Evolutionary conservation across 345 rosid genomes (phyloP), one percentile per base, ranked within the genome.

Genomic region (Rubroshorea leprosula): DNA sequence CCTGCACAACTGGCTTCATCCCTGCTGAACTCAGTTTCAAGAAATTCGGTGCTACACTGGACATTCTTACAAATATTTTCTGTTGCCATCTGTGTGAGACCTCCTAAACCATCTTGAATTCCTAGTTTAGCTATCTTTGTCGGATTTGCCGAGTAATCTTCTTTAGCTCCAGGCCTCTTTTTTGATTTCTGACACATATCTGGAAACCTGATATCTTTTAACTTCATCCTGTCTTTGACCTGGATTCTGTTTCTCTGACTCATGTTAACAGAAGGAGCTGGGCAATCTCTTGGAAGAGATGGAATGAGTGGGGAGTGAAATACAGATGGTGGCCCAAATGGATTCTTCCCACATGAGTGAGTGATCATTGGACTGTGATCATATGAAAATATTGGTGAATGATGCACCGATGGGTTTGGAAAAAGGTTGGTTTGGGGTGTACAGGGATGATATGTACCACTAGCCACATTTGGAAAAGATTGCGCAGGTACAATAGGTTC

Each of bases 111-210:
- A 44, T 65, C 67, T 35, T 31, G 72, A 59, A 67, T 59, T 62
- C 65, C 65, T n/a, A 75, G 49, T 59, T 64, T 73, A 21, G 75
- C 70, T 50, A 58, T 46, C 68, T 76, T 74, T 4, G 52, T 45
- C 6, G 51, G 63, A 63, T 63, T 74, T 46, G 26, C 21, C 39
- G 57, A 43, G 57, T 46, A 62, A 50, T 63, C 65, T 41, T 66
- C 72, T 49, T 13, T 46, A 24, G 51, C 54, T 8, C 72, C 70
- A 39, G 69, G 27, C 55, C 82, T 61, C 70, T 76, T 83, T 60
- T 52, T 83, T 54, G 61, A 54, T 53, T 70, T 66, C 41, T 56
- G 62, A 49, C 48, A 22, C 63, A 35, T 54, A 57, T 46, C 54
- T 38, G 62, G 22, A 49, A 54, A 39, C 72, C 69, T 29, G n/a